These are phyloP conservation scores for Globisporangium emineosum DNA, from an alignment of 352 stramenopile species.

Conservation along the genomic window DNA sequence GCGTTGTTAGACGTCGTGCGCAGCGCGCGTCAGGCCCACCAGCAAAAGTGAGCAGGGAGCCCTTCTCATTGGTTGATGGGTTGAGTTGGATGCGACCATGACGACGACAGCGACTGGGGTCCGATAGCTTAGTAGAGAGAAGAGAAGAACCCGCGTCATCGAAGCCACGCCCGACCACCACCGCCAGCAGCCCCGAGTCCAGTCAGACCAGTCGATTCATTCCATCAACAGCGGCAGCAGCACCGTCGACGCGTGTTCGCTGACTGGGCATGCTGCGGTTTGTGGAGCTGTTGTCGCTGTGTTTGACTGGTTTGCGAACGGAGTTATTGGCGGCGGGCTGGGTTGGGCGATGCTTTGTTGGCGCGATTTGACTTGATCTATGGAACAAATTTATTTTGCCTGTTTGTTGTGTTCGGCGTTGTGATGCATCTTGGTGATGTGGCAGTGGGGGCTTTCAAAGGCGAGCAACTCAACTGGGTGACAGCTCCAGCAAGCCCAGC, in stretches of 20 bases:
- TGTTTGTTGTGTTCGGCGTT: neutral
- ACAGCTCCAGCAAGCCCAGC: too few relatives aligned
- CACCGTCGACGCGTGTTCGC: too few relatives aligned
- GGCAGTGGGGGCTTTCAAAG: neutral
- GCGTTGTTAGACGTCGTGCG: constrained; percentile 84
- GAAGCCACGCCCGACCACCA: neutral
- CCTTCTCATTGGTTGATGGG: neutral
- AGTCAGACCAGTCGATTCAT: too few relatives aligned
- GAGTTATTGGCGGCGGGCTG: too few relatives aligned
- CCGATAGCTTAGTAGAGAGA: constrained; percentile 15
- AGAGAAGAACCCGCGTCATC: constrained; percentile 2
- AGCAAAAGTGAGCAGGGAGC: constrained; percentile 38
- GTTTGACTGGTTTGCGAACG: neutral
- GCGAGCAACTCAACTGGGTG: too few relatives aligned
- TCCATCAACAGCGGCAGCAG: too few relatives aligned
- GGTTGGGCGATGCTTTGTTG: too few relatives aligned
- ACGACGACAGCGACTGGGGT: constrained; percentile 4
- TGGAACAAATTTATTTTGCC: constrained; percentile 15
- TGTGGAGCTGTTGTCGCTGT: neutral
- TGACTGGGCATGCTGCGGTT: too few relatives aligned
- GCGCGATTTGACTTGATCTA: constrained; percentile 14
- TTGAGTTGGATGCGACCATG: neutral
- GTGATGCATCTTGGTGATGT: neutral
- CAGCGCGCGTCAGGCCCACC: constrained; percentile 63
- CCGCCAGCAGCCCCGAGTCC: neutral